Percentiles rank a stretch among this genome's conserved stretches.
phyloP scores from a whole-genome alignment of 164 flowering plant species.

The Magnolia changhungtana region DNA sequence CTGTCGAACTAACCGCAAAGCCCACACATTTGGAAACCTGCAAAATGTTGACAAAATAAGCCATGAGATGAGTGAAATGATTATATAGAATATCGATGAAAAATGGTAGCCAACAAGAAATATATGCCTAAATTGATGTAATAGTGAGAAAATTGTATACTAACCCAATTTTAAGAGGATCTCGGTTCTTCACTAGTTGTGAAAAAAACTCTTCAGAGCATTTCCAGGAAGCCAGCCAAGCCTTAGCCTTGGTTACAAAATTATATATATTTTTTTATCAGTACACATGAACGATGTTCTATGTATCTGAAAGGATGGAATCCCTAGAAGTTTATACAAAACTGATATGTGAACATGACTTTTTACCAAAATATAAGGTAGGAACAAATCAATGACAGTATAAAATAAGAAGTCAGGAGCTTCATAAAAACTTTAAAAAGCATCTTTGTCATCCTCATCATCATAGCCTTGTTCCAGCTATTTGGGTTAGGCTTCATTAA shows the following conservation, averaged over 20 bases:
- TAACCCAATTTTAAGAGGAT: constrained; percentile 88
- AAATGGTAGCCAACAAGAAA: background rate
- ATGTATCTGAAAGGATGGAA: too few species aligned
- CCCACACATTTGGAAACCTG: constrained; percentile 90
- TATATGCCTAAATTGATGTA: background rate
- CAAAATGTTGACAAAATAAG: constrained; percentile 4
- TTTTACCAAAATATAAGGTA: background rate
- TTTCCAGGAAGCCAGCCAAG: constrained; percentile 90
- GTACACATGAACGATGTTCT: too few species aligned
- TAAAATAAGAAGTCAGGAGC: too few species aligned
- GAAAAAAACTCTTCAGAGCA: constrained; percentile 93
- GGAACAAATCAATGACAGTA: background rate
- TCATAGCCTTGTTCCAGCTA: too few species aligned
- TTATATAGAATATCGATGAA: background rate
- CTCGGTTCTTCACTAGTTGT: constrained; percentile 68
- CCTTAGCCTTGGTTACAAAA: constrained; percentile 36
- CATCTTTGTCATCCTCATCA: too few species aligned
- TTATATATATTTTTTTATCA: too few species aligned
- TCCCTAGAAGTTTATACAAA: too few species aligned
- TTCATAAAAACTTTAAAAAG: too few species aligned
- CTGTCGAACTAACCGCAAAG: constrained; percentile 85
- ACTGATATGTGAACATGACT: too few species aligned
- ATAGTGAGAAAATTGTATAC: constrained; percentile 16
- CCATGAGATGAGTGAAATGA: background rate
- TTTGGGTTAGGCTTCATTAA: too few species aligned